Evolutionary conservation across 2,329 filamentous ascomycete genomes (phyloP).

Genomic region (Sporothrix inflata): DNA sequence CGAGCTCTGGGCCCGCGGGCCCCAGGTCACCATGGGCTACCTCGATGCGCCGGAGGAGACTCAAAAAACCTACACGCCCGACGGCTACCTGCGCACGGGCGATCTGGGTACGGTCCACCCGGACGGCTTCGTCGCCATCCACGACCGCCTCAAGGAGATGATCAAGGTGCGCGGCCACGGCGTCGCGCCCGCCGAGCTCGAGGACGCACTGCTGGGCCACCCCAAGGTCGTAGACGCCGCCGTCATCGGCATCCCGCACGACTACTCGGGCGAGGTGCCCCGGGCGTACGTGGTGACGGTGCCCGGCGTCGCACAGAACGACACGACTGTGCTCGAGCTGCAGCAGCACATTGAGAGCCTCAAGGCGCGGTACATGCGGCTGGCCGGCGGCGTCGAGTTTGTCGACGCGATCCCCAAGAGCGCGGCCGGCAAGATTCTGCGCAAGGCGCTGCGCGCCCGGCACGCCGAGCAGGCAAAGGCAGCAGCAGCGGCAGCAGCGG

Average conservation of each 20-base stretch:
- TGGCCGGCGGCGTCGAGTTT: constrained; percentile 56
- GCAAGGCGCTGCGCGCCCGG: constrained; percentile 43
- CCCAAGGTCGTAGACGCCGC: constrained; percentile 59
- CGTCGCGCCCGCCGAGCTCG: constrained; percentile 65
- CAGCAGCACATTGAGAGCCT: background rate
- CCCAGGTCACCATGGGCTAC: constrained; percentile 56
- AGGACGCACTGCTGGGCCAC: constrained; percentile 64
- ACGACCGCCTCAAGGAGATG: constrained; percentile 68
- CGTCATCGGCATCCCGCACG: constrained; percentile 56
- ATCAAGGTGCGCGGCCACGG: constrained; percentile 69
- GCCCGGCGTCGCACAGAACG: background rate
- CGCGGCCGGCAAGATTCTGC: constrained; percentile 56
- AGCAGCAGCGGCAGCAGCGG: background rate
- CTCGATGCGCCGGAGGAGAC: constrained; percentile 49
- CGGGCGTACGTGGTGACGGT: constrained; percentile 58
- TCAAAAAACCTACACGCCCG: constrained; percentile 54
- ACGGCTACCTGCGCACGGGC: constrained; percentile 63
- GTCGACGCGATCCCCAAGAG: constrained; percentile 58
- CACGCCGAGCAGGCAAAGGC: background rate
- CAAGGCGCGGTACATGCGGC: constrained; percentile 52
- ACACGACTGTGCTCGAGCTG: background rate
- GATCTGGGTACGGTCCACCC: constrained; percentile 59
- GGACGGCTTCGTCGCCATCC: constrained; percentile 60
- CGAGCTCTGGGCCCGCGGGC: constrained; percentile 49
- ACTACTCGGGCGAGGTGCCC: constrained; percentile 59